Percentiles rank a stretch among this genome's conserved stretches.
Evolutionary conservation across 2,329 filamentous ascomycete genomes (phyloP).

Genomic region (Akanthomyces uredinophilus): DNA sequence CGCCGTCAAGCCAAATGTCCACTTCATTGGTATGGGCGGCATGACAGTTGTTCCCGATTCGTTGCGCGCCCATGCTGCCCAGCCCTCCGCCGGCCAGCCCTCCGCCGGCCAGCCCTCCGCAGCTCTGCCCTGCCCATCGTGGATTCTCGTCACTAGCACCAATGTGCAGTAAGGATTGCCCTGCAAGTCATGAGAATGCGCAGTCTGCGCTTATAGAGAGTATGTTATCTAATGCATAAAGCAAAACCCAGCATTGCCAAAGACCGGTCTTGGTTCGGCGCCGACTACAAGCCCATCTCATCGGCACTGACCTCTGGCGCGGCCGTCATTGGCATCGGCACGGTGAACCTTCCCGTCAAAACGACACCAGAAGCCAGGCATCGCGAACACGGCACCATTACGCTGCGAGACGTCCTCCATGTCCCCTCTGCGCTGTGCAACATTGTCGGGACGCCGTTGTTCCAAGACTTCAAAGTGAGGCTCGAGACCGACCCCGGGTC

Average conservation of each 20-base stretch:
- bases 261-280: neutral
- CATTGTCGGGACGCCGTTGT: constrained; percentile 6
- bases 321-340: neutral
- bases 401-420: constrained; percentile 11
- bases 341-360: neutral
- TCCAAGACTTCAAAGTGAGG: neutral
- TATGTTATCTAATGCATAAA: neutral
- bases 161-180: neutral
- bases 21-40: neutral
- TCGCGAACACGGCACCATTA: neutral
- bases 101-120: no score
- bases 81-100: neutral
- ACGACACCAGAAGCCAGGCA: neutral
- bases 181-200: no score
- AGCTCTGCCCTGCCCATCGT: neutral
- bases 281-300: neutral
- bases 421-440: constrained; percentile 6
- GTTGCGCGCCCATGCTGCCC: no score
- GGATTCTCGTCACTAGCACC: neutral
- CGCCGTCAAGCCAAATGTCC: no score
- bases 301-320: neutral
- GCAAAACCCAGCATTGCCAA: neutral
- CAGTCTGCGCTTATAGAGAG: no score
- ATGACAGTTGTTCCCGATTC: neutral
- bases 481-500: neutral